Conservation (phyloP, 441 rosid genomes). For the Sinapis alba region DNA sequence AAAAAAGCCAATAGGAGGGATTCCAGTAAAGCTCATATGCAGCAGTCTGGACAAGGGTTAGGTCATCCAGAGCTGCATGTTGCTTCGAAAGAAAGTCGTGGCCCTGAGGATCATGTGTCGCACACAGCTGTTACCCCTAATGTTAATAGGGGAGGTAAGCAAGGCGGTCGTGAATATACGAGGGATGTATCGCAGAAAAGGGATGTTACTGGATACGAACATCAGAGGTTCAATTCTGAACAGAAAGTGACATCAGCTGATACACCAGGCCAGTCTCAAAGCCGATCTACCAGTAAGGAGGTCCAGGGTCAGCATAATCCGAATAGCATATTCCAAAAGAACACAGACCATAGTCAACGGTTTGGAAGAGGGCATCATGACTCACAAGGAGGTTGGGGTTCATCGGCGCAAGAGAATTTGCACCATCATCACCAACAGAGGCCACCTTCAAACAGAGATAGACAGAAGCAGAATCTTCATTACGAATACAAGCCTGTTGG, state of each 20-base stretch:
- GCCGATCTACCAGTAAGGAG: conserved; percentile 46
- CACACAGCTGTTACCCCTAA: conserved; percentile 44
- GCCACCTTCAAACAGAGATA: conserved; percentile 53
- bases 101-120: conserved; percentile 60
- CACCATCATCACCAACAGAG: conserved; percentile 53
- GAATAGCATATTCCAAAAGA: conserved; percentile 54
- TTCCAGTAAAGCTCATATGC: conserved; percentile 43
- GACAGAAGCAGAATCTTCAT: conserved; percentile 62
- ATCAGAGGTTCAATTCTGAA: conserved; percentile 44
- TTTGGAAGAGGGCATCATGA: conserved; percentile 66
- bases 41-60: conserved; percentile 48
- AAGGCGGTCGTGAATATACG: conserved; percentile 46
- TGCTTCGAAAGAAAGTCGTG: conserved; percentile 60
- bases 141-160: conserved; percentile 47
- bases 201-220: conserved; percentile 40
- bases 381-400: conserved; percentile 71
- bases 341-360: conserved; percentile 58
- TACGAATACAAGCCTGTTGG: conserved; percentile 90
- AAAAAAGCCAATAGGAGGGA: conserved; percentile 55
- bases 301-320: conserved; percentile 48
- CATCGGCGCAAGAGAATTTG: conserved; percentile 55
- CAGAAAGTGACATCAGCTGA: conserved; percentile 41
- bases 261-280: conserved; percentile 42
- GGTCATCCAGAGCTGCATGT: conserved; percentile 47
- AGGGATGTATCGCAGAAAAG: conserved; percentile 49